These are phyloP conservation scores for Aspergillus thermomutatus DNA, from an alignment of 2,329 filamentous ascomycete genomes.

Conservation along the genomic window DNA sequence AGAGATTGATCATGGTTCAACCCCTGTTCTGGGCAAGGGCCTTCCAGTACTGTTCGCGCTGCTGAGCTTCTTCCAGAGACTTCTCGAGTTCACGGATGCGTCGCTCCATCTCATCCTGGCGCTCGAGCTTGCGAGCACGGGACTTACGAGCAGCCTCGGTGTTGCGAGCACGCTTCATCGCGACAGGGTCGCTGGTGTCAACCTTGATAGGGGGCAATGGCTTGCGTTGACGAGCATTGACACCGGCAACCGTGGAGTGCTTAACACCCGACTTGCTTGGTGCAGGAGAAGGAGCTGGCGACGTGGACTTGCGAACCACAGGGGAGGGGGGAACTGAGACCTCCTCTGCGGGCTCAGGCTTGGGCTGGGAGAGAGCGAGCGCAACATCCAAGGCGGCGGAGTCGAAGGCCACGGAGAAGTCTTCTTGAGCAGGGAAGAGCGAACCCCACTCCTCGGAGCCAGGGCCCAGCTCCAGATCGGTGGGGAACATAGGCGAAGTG, in stretches of 20 bases:
- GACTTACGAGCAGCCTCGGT: constrained; percentile 92
- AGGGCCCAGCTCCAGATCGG: constrained; percentile 53
- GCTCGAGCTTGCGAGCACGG: constrained; percentile 76
- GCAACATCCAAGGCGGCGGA: constrained; percentile 33
- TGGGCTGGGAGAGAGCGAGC: constrained; percentile 16
- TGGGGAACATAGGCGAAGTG: constrained; percentile 72
- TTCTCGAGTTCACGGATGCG: constrained; percentile 67
- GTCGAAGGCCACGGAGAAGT: constrained; percentile 24
- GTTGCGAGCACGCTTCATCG: constrained; percentile 90
- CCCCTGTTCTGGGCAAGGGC: constrained; percentile 24
- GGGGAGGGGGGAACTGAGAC: constrained; percentile 15
- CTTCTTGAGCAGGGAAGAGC: constrained; percentile 45
- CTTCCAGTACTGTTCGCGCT: constrained; percentile 39
- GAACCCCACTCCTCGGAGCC: constrained; percentile 65
- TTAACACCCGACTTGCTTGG: constrained; percentile 50
- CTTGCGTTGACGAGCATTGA: constrained; percentile 73
- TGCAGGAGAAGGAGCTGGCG: constrained; percentile 39
- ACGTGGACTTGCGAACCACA: constrained; percentile 35
- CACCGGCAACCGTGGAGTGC: constrained; percentile 67
- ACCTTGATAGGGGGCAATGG: constrained; percentile 74
- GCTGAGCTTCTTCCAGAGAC: constrained; percentile 30
- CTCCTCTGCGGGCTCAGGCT: constrained; percentile 9
- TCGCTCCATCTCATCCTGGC: constrained; percentile 70
- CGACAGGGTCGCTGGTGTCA: constrained; percentile 70
- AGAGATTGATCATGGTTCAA: constrained; percentile 17